phyloP scores from a whole-genome alignment of 257 asterid species.

The Rubia yunnanensis region DNA sequence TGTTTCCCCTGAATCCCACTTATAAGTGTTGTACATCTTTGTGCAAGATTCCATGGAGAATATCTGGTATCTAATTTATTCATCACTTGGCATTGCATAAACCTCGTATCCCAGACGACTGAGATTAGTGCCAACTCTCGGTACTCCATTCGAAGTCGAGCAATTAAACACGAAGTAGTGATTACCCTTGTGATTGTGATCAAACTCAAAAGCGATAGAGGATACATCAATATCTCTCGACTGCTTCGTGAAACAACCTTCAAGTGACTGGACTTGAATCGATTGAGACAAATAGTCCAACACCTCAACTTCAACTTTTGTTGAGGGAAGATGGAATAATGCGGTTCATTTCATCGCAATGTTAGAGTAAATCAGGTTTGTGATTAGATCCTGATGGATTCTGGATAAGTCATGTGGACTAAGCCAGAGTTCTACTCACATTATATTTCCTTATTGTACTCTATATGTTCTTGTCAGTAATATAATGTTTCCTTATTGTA shows the following conservation, averaged over 20 bases:
- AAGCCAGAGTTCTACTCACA: too few species aligned
- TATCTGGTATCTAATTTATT: fast-evolving
- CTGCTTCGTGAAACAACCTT: too few species aligned
- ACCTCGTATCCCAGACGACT: constrained; percentile 6
- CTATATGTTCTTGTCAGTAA: too few species aligned
- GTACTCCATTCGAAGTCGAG: background rate
- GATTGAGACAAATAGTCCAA: constrained; percentile 2
- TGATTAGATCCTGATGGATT: too few species aligned
- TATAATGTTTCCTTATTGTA: too few species aligned
- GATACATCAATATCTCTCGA: too few species aligned
- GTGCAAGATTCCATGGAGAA: background rate
- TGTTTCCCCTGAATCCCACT: background rate
- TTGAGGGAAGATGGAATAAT: background rate
- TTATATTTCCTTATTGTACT: too few species aligned
- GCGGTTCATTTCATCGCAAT: background rate
- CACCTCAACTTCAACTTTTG: background rate
- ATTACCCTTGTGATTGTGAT: background rate
- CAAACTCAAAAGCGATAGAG: too few species aligned
- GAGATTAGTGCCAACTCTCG: fast-evolving
- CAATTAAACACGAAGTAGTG: constrained; percentile 4
- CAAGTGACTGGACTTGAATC: too few species aligned
- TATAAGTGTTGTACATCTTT: constrained; percentile 5
- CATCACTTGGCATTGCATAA: background rate
- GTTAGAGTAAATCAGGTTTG: too few species aligned
- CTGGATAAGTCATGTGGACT: too few species aligned